Conservation (phyloP, 192 early-diverging fungal species). For the Entomortierella lignicola region DNA sequence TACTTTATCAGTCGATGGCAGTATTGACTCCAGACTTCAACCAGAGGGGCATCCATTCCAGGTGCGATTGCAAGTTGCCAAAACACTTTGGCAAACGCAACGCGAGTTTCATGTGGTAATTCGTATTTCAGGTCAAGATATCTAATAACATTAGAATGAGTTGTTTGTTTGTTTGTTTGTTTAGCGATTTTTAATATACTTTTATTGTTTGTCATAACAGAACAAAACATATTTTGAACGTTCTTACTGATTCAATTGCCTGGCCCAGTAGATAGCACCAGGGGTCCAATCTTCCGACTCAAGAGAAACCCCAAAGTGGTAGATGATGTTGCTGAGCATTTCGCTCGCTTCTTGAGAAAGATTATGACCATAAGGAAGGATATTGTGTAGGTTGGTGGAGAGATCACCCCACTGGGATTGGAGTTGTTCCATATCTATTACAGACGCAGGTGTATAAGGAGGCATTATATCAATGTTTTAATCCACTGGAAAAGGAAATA, state of each 20-base stretch:
- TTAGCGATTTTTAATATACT: background rate
- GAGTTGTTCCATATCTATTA: slow-evolving; percentile 14
- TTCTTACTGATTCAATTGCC: slow-evolving; percentile 66
- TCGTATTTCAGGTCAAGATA: slow-evolving; percentile 75
- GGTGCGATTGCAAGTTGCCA: slow-evolving; percentile 74
- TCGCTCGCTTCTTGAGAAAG: slow-evolving; percentile 42
- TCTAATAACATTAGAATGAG: slow-evolving; percentile 43
- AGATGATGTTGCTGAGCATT: slow-evolving; percentile 35
- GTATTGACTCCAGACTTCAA: slow-evolving; percentile 69
- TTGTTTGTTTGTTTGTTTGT: no score
- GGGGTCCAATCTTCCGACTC: slow-evolving; percentile 67
- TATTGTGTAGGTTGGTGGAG: slow-evolving; percentile 29
- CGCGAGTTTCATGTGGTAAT: slow-evolving; percentile 66
- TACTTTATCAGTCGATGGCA: slow-evolving; percentile 79
- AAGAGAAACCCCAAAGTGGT: slow-evolving; percentile 30
- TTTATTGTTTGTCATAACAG: background rate
- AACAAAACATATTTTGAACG: background rate
- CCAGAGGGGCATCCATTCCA: slow-evolving; percentile 74
- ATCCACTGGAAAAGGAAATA: background rate
- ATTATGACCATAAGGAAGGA: slow-evolving; percentile 43
- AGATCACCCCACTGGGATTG: slow-evolving; percentile 39
- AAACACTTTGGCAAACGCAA: slow-evolving; percentile 66
- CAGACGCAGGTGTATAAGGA: slow-evolving; percentile 9
- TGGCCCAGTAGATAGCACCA: slow-evolving; percentile 68
- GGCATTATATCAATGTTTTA: no score